Base-by-base conservation (phyloP, 495 filamentous ascomycete genomes). In the Pseudomonodictys pantanalensis region DNA sequence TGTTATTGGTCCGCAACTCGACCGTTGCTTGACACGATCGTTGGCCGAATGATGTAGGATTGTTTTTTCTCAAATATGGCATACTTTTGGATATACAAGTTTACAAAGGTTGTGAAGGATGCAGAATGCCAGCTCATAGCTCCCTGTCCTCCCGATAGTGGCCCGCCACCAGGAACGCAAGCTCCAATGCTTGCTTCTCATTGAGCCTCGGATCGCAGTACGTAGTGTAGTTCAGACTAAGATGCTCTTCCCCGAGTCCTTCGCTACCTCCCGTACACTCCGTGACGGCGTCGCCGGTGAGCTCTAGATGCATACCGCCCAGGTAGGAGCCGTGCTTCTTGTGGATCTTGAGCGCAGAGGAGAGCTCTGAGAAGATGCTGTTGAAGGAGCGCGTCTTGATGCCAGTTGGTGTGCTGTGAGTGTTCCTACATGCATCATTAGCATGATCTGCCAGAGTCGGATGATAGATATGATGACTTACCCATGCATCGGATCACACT, bases 401-500 rank as follows among this genome's bases (percentile, higher is more conserved):
- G 8, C 85, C 86, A 0, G 80, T 77, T 0, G 84, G 76, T 0
- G 90, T 91, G 18, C 83, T 80, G 52, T 77, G 77, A 20, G 86
- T 89, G 72, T 91, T 91, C 35, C 77, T 78, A 33, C 17, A 1
- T 9, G 44, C 39, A 0, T 54, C 26, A 25, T 64, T 28, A 60
- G 57, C 15, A 15, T 18, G 28, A 33, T 20, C 3, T 11, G 17
- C 17, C 11, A 23, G 29, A 51, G 24, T 25, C 47, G 18, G 30
- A 52, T 18, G n/a, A 5, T 18, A 38, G 22, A 30, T 55, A 15
- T 45, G 11, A 35, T 29, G 11, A 64, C 64, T 46, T 80, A 86
- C 57, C 93, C 93, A 76, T 98, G 93, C 95, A 97, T 97, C 10
- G 93, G 93, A 73, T 98, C 93, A 73, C 91, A 96, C 72, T 96